Conservation (phyloP, 257 asterid genomes). For the Plantago elongata region DNA sequence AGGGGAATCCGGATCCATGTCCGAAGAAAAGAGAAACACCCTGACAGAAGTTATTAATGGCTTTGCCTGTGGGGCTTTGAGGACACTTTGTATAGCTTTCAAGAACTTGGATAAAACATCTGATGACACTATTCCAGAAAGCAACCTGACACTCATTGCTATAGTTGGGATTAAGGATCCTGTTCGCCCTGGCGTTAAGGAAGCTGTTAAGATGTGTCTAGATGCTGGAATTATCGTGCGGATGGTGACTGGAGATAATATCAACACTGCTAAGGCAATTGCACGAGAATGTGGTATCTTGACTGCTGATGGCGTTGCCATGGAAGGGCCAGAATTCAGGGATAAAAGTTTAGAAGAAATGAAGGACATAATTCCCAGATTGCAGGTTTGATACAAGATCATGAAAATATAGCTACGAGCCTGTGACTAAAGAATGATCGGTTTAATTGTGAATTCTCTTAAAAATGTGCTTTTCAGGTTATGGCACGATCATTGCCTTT, state of each 20-base stretch:
- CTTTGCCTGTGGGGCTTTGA: slow-evolving; percentile 59
- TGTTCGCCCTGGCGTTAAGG: slow-evolving; percentile 69
- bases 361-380: slow-evolving; percentile 52
- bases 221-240: slow-evolving; percentile 68
- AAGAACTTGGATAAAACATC: slow-evolving; percentile 33
- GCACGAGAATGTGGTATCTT: slow-evolving; percentile 81
- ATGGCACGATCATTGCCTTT: slow-evolving; percentile 69
- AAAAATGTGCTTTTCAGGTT: slow-evolving; percentile 40
- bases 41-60: slow-evolving; percentile 38
- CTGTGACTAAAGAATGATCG: no score
- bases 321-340: slow-evolving; percentile 70
- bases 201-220: slow-evolving; percentile 68
- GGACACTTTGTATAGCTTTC: slow-evolving; percentile 70
- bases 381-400: slow-evolving; percentile 47
- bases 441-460: no score
- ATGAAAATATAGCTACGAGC: neutral
- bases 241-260: slow-evolving; percentile 88
- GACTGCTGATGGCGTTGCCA: slow-evolving; percentile 61
- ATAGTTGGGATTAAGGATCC: slow-evolving; percentile 77
- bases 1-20: slow-evolving; percentile 40
- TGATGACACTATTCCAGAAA: slow-evolving; percentile 42
- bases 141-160: slow-evolving; percentile 54
- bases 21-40: slow-evolving; percentile 42
- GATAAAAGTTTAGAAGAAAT: slow-evolving; percentile 48
- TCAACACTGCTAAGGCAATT: slow-evolving; percentile 76